Base-by-base conservation (phyloP, 192 early-diverging fungal species). In the Linnemannia elongata region DNA sequence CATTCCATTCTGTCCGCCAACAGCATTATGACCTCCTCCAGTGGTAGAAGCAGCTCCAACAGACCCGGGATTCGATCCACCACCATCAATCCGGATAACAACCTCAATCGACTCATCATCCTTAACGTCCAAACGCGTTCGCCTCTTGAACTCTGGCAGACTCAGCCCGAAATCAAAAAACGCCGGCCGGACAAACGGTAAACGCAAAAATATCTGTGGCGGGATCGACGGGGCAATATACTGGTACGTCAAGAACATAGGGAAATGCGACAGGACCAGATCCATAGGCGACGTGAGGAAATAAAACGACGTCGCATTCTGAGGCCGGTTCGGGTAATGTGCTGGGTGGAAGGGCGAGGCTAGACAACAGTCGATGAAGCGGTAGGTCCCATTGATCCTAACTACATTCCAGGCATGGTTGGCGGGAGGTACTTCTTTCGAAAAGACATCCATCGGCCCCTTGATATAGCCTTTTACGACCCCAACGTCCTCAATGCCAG, bases 281-380 rank as follows among this genome's bases (percentile, higher is more conserved):
- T 80, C 86, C 52, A 73, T 68, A 1, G 89, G 89, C n/a, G 75
- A 76, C 0, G 87, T 82, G 17, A 90, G 49, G 72, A 90, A 90
- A 42, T 85, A 90, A 44, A 88, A 82, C 44, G 85, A 72, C 5
- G 85, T 77, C 30, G 85, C 75, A 6, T 30, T 22, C 36, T 78
- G 76, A 1, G 79, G 82, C 22, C 79, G 74, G 45, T 72, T 85
- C 24, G 79, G 88, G 63, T 82, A 85, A 36, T 88, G 89, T 60
- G 82, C 80, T 6, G 90, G 89, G 33, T 92, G 89, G 35, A 75
- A 84, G 4, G 89, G 90, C 30, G 90, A 92, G 2, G 89, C 91
- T 6, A 92, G 79, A 78, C 89, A 92, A 33, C 91, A 92, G 68
- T 92, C 91, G n/a, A 92, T 79, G 68, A 92, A 91, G 6, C 91